Percentiles rank a stretch among this genome's conserved stretches.
phyloP scores from a whole-genome alignment of 179 eudicot species.

The Corrigiola litoralis region DNA sequence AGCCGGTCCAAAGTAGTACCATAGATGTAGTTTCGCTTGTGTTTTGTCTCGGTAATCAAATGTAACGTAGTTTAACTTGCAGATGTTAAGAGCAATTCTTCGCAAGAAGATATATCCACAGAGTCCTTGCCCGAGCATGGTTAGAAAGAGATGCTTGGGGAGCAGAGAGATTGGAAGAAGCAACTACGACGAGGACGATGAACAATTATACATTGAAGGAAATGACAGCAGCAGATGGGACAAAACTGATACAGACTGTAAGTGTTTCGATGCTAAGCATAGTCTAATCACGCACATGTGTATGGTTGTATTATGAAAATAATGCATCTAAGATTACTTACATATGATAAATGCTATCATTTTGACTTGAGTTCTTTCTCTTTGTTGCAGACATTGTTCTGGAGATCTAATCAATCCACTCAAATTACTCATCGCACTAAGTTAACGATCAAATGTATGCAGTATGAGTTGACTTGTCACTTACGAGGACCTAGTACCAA shows the following conservation, averaged over 20 bases:
- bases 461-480: not conserved
- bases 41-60: not conserved
- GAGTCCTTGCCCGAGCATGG: constrained; percentile 27
- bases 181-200: constrained; percentile 17
- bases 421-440: not conserved
- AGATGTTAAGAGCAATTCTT: constrained; percentile 66
- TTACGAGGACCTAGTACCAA: not conserved
- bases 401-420: constrained; percentile 9
- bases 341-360: not conserved
- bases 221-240: constrained; percentile 65
- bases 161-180: constrained; percentile 13
- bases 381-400: constrained; percentile 30
- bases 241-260: constrained; percentile 80
- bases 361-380: not conserved
- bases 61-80: not conserved
- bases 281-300: no score
- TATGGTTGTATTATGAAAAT: no score
- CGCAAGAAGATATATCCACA: constrained; percentile 81
- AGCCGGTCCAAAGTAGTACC: not conserved
- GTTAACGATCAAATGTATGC: not conserved
- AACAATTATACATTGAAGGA: constrained; percentile 27
- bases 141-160: constrained; percentile 41
- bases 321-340: no score
- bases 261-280: no score
- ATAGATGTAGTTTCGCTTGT: not conserved